Base-by-base conservation (phyloP, 805 yeast species). In the Starmerella roubikii region DNA sequence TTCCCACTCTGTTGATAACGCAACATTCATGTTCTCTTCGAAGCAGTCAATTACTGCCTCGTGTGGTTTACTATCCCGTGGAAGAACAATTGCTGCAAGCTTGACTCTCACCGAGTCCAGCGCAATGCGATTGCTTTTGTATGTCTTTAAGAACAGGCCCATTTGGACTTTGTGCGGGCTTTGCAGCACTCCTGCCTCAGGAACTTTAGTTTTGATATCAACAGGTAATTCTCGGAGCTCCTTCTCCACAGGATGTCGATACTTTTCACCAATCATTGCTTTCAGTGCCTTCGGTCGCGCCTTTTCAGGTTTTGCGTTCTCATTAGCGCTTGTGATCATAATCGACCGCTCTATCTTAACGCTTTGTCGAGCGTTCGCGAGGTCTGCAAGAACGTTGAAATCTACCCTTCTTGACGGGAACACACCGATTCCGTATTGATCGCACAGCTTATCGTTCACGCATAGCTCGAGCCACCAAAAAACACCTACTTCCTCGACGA, bases 131-230 rank as follows among this genome's bases (percentile, higher is more conserved):
- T 37, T 15, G 5, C 20, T 37, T 8, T 22, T 24, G 4, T 28
- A 29, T 4, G 36, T 24, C 18, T 22, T 8, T 16, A 36, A 11
- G 19, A 12, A n/a, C 13, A 39, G 24, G 3, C 40, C 35, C 12
- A 42, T 4, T 2, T 24, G 38, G 8, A 40, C 28, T 32, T 39
- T 39, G 12, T 34, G 39, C 2, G 46, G 46, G n/a, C 38, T 31
- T 18, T 42, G 46, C 10, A 39, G 24, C 2, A 42, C 38, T 1
- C 46, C 46, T 6, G 27, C 10, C 13, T 23, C 19, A 12, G 46
- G 46, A 7, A 39, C 34, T 4, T 9, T 3, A 1, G 39, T n/a
- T 18, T 12, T 25, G 9, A 36, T 7, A 12, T 26, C 18, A n/a
- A 39, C 31, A 6, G 8, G 9, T 1, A 35, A 17, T n/a, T 42